Base-by-base conservation (phyloP, 2,329 filamentous ascomycete species). In the Fusarium sp. region DNA sequence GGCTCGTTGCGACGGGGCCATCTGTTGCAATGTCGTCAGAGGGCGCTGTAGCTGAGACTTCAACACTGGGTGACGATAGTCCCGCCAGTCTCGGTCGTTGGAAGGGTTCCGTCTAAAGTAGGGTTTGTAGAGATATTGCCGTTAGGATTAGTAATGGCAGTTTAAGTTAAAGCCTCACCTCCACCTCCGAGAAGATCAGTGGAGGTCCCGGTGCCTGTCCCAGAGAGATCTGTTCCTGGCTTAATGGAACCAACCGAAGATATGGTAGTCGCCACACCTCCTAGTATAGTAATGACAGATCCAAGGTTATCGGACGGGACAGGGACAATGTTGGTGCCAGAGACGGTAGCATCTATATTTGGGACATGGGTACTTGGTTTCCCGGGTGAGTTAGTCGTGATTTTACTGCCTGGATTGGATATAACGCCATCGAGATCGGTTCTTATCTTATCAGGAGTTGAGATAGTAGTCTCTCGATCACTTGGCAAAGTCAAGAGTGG, bases 171-270 rank as follows among this genome's bases (percentile, higher is more conserved):
- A 6, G 26, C 30, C 26, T 7, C 30, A 4, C 11, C 44, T 3
- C 15, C 27, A 7, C 7, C 18, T 3, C 44, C 44, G 4, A 3
- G 13, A n/a, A 27, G 11, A 2, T 11, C 17, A 7, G 44, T 48
- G 27, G 1, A 30, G 1, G 9, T 4, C 8, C 3, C 2, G 0
- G 30, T 3, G 12, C 1, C 0, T 12, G 18, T 20, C 13, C n/a
- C 26, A 0, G 18, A 20, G 13, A 48, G 26, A 0, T 48, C 44
- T 12, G 44, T 48, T 17, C 44, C 44, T 17, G 44, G 18, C 0
- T 18, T 5, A 0, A 11, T 5, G 0, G 8, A 2, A 3, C 27
- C 2, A 13, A 8, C n/a, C 3, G 26, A 11, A 17, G 18, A 3
- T n/a, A 11, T 20, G 18, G 9, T 3, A 20, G 44, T 48, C 27